Evolutionary conservation across 306 rosid genomes (phyloP).

Genomic region (Sphenostylis stenocarpa): DNA sequence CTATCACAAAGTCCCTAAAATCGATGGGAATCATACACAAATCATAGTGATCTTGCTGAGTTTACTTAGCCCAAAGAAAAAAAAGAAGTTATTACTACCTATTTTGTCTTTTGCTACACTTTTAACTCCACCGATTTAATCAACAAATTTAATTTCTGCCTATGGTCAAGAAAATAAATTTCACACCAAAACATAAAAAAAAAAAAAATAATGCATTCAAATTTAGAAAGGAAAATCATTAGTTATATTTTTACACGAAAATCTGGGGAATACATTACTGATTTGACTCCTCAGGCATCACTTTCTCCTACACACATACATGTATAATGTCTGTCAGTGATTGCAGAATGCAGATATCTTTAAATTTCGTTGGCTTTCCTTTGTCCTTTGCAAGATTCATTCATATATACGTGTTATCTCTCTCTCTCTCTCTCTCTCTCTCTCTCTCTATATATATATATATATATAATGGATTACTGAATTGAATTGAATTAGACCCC

Average conservation of each 20-base stretch:
- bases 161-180: background rate
- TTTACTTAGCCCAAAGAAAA: background rate
- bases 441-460: no score
- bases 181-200: background rate
- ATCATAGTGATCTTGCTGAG: background rate
- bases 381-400: conserved; percentile 27
- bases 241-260: background rate
- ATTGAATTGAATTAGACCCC: conserved; percentile 32
- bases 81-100: background rate
- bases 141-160: background rate
- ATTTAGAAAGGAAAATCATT: background rate
- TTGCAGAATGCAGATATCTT: conserved; percentile 49
- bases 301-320: conserved; percentile 36
- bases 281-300: conserved; percentile 67
- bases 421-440: no score
- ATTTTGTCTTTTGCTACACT: background rate
- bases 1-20: background rate
- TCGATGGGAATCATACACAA: background rate
- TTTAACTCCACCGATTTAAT: background rate
- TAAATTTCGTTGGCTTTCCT: conserved; percentile 34
- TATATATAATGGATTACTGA: background rate
- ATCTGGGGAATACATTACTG: conserved; percentile 25
- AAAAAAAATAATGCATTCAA: background rate
- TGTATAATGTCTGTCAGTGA: conserved; percentile 56
- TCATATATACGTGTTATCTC: no score